A percentile compares a stretch with the other conserved stretches of the same genome.
Conservation (phyloP, 495 filamentous ascomycete genomes). For the Daldinia concentrica region DNA sequence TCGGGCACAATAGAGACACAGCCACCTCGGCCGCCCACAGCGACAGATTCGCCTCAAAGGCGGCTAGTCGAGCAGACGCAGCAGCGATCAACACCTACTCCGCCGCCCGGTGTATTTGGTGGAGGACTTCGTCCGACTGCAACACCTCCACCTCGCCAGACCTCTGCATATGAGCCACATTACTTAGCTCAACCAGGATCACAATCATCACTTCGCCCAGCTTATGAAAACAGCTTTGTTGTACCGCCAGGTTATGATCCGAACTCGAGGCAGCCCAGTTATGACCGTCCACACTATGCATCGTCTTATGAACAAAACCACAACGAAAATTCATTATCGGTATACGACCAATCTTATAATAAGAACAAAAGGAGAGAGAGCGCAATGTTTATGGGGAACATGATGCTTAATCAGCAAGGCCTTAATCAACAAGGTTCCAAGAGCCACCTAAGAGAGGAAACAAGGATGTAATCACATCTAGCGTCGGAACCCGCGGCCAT, state of each 20-base stretch:
- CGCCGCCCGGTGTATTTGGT: constrained; percentile 50
- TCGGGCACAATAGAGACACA: constrained; percentile 32
- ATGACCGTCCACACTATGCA: constrained; percentile 55
- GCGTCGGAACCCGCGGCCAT: background rate
- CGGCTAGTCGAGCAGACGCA: constrained; percentile 53
- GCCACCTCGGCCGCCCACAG: constrained; percentile 53
- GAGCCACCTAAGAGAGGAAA: constrained; percentile 58
- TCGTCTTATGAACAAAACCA: constrained; percentile 45
- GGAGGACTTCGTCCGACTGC: constrained; percentile 52
- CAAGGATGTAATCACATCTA: constrained; percentile 40
- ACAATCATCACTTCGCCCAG: constrained; percentile 49
- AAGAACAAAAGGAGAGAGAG: constrained; percentile 56
- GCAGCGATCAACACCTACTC: constrained; percentile 55
- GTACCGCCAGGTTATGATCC: constrained; percentile 47
- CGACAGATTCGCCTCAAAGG: constrained; percentile 54
- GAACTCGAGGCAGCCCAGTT: constrained; percentile 38
- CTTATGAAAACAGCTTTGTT: constrained; percentile 52
- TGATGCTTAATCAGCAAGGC: constrained; percentile 53
- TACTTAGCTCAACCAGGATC: constrained; percentile 47
- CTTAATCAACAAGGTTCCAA: constrained; percentile 57
- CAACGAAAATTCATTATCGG: constrained; percentile 47
- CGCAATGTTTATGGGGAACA: constrained; percentile 56
- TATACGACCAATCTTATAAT: constrained; percentile 54
- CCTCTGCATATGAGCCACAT: constrained; percentile 48
- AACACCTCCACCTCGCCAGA: constrained; percentile 55